Conservation (phyloP, 2,329 filamentous ascomycete genomes). For the Trichophyton equinum region DNA sequence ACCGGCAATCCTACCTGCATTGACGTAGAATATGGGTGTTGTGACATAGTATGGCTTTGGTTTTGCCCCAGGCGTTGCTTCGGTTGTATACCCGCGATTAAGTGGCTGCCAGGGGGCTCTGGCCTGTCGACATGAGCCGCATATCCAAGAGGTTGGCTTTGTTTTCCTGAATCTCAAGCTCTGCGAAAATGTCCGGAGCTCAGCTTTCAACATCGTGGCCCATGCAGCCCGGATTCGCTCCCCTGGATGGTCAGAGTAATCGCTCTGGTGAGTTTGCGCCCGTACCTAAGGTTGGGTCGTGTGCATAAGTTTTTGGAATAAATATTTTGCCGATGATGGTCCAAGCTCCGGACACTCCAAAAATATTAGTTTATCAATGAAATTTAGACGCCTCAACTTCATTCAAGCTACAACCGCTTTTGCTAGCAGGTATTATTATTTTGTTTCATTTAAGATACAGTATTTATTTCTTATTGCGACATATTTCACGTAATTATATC, state of each 20-base stretch:
- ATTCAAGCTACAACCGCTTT: background rate
- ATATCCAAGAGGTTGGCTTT: slow-evolving; percentile 21
- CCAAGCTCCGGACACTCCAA: slow-evolving; percentile 2
- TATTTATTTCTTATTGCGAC: no score
- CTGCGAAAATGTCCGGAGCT: slow-evolving; percentile 23
- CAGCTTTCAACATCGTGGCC: slow-evolving; percentile 20
- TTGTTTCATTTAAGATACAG: background rate
- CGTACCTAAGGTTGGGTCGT: no score
- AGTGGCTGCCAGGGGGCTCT: slow-evolving; percentile 8
- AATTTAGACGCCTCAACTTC: background rate
- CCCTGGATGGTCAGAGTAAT: background rate
- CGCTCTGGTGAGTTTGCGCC: background rate
- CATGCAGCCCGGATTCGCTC: background rate
- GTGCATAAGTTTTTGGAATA: background rate
- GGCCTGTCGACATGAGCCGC: slow-evolving; percentile 19
- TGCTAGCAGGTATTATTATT: background rate
- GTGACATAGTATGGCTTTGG: slow-evolving; percentile 88
- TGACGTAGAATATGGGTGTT: slow-evolving; percentile 97
- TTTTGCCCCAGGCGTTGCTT: slow-evolving; percentile 10
- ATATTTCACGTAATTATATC: no score
- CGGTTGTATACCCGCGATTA: slow-evolving; percentile 21
- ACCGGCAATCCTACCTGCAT: slow-evolving; percentile 53
- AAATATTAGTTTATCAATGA: background rate
- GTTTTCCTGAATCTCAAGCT: slow-evolving; percentile 16
- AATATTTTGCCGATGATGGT: background rate